Conservation (phyloP, 2,329 filamentous ascomycete species). For the Colletotrichum shisoi region DNA sequence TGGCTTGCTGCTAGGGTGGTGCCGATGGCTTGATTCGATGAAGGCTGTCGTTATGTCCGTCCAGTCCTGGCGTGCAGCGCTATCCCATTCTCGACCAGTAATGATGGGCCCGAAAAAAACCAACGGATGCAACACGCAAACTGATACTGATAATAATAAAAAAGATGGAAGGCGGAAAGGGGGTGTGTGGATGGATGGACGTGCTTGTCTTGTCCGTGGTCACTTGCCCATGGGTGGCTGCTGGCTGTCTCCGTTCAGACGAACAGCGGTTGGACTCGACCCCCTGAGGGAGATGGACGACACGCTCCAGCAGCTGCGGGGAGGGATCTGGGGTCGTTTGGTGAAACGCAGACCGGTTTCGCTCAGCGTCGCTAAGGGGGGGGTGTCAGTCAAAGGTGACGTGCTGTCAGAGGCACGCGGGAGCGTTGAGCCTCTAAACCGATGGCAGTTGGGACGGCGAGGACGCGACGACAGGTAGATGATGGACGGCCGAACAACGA, state of each 20-base stretch:
- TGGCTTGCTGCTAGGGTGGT: slow-evolving; percentile 28
- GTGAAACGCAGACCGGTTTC: slow-evolving; percentile 38
- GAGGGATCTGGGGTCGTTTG: slow-evolving; percentile 38
- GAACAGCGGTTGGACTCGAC: slow-evolving; percentile 30
- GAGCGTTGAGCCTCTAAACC: not conserved
- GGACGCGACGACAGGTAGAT: slow-evolving; percentile 1
- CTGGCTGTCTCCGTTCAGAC: slow-evolving; percentile 29
- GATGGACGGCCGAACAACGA: not conserved
- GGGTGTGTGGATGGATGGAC: not conserved
- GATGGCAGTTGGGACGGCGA: not conserved
- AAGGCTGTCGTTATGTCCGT: slow-evolving; percentile 27
- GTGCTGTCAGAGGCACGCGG: not conserved
- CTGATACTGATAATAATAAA: no score
- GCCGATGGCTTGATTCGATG: slow-evolving; percentile 28
- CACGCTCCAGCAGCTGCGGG: slow-evolving; percentile 31
- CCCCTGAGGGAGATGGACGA: slow-evolving; percentile 18
- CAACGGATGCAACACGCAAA: not conserved
- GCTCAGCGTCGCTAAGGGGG: slow-evolving; percentile 27
- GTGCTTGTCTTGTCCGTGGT: slow-evolving; percentile 3
- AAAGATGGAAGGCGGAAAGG: not conserved
- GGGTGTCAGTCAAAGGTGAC: not conserved
- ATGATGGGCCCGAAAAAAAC: slow-evolving; percentile 8
- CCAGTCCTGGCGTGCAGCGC: slow-evolving; percentile 32
- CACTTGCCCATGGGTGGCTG: not conserved
- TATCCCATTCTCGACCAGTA: slow-evolving; percentile 34